Conservation (phyloP, 805 yeast genomes). For the Candida tammaniensis region DNA sequence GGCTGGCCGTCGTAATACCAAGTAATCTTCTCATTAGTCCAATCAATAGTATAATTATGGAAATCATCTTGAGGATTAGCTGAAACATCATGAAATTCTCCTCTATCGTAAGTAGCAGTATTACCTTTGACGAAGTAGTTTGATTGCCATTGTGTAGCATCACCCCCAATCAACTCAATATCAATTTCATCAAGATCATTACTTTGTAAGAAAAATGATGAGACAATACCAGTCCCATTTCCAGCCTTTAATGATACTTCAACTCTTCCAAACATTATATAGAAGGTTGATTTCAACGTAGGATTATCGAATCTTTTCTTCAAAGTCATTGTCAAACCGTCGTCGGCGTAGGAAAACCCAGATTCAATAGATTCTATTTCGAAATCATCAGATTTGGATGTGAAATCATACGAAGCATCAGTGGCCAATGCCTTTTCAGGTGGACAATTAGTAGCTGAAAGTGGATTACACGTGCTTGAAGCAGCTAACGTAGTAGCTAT, state of each 20-base stretch:
- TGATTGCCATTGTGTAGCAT: conserved; percentile 67
- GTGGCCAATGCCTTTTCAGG: conserved; percentile 61
- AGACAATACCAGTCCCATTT: conserved; percentile 71
- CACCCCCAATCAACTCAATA: conserved; percentile 81
- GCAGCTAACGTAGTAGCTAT: conserved; percentile 10
- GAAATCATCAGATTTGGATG: conserved; percentile 43
- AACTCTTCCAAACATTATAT: conserved; percentile 82
- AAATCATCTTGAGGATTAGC: conserved; percentile 51
- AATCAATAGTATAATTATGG: conserved; percentile 80
- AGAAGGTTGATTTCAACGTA: conserved; percentile 66
- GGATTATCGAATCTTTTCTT: conserved; percentile 70
- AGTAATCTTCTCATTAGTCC: conserved; percentile 61
- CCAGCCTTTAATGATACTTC: conserved; percentile 71
- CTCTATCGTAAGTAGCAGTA: conserved; percentile 74
- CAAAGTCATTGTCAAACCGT: conserved; percentile 61
- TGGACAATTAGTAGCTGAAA: conserved; percentile 20
- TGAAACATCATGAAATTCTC: conserved; percentile 58
- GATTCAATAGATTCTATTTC: conserved; percentile 37
- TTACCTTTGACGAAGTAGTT: conserved; percentile 80
- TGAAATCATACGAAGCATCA: conserved; percentile 52
- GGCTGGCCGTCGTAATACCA: conserved; percentile 71
- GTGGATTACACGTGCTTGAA: conserved; percentile 22
- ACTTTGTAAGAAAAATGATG: conserved; percentile 72
- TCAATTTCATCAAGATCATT: conserved; percentile 89
- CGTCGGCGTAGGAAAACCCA: conserved; percentile 33